Base-by-base conservation (phyloP, 176 grass and related monocot genomes). In the Ampelocalamus luodianensis region DNA sequence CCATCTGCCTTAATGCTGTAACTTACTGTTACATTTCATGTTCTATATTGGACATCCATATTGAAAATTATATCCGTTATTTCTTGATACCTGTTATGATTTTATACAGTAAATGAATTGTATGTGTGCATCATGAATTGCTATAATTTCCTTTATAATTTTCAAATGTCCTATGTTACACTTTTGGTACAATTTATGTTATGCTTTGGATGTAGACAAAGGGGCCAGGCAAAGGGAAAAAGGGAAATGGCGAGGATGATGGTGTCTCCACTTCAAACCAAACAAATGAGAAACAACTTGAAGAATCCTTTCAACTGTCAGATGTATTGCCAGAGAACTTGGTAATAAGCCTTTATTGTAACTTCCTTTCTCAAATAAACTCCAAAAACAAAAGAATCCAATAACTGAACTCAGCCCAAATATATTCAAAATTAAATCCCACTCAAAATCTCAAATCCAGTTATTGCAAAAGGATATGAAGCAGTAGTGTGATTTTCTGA, bases 251-350 rank as follows among this genome's bases (percentile, higher is more conserved):
- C 10, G 96, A 98, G 68, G 95, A 92, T 6, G 91, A 93, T 78
- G 89, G 92, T 85, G 88, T 88, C 68, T 93, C 91, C 49, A 93
- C 87, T 63, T 93, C 88, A 53, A 89, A 87, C 81, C 91, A 85
- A 54, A 89, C 87, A 71, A 92, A 90, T 66, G 96, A 98, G 68
- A 95, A 92, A 58, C 85, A 78, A 50, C 22, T 88, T 58, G 91
- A 95, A 68, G 90, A 81, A 73, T 77, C 85, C 4, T 79, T 81
- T 87, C 81, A 77, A 81, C 50, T 67, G 27, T 86, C 89, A 55
- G 93, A 93, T 68, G 53, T 70, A 63, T 89, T 89, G 44, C 87
- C 92, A 36, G 96, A 95, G 22, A 81, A 85, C 65, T 78, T 88
- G 85, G 96, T 95, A 85, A 92, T 85, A 74, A 42, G 39, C 18